phyloP scores from a whole-genome alignment of 108 stramenopile species.

The Aurantiochytrium sp. region DNA sequence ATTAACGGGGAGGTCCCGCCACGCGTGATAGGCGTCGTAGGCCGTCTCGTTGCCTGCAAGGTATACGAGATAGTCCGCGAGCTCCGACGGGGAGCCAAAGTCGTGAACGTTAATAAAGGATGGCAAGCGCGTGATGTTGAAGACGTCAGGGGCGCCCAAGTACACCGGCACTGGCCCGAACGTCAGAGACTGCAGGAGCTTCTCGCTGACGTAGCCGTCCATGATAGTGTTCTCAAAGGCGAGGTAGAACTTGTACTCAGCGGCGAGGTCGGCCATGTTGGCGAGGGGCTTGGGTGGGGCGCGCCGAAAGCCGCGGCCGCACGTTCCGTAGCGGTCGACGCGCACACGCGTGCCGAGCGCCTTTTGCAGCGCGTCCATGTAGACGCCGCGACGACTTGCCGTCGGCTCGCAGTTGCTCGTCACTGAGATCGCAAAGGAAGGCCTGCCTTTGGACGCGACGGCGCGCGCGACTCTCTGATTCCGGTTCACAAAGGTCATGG shows the following conservation, averaged over 20 bases:
- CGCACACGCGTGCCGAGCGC: neutral
- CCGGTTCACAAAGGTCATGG: neutral
- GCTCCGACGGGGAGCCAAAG: neutral
- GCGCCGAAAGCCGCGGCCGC: neutral
- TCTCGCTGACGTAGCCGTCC: conserved; percentile 8
- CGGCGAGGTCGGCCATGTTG: neutral
- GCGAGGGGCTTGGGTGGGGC: neutral
- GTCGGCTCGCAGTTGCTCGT: conserved; percentile 19
- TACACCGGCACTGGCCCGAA: conserved; percentile 4
- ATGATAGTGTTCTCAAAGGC: conserved; percentile 19
- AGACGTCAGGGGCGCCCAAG: neutral
- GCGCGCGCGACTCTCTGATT: neutral
- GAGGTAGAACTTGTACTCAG: conserved; percentile 13
- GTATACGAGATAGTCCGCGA: conserved; percentile 23
- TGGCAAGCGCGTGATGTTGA: neutral
- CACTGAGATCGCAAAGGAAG: neutral
- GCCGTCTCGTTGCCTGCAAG: neutral
- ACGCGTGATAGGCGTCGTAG: neutral
- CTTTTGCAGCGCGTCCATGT: neutral
- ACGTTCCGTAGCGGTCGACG: neutral
- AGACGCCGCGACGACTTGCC: neutral
- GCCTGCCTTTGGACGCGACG: neutral
- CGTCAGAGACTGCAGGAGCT: neutral
- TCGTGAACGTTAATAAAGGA: conserved; percentile 14
- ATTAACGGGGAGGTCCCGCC: neutral